Conservation (phyloP, 345 rosid species). For the Cardamine occulta region DNA sequence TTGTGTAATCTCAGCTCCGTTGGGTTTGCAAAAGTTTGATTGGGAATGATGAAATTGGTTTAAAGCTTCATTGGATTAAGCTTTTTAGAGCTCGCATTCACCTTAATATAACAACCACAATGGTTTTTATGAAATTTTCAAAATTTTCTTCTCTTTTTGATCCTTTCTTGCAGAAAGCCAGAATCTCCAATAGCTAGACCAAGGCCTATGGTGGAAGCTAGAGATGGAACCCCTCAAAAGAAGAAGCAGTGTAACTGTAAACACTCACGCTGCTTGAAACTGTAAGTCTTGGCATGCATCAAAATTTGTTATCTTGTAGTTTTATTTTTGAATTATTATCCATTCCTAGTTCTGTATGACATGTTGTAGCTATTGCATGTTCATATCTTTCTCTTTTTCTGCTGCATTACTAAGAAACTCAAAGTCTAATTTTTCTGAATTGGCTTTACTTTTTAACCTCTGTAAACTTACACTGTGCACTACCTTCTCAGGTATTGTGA, state of each 20-base stretch:
- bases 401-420: neutral
- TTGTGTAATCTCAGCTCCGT: neutral
- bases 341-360: neutral
- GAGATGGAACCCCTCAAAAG: conserved; percentile 94
- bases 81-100: neutral
- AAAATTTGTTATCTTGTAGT: neutral
- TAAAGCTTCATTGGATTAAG: conserved; percentile 7
- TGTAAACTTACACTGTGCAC: neutral
- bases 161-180: conserved; percentile 56
- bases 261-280: conserved; percentile 96
- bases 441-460: neutral
- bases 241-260: conserved; percentile 97
- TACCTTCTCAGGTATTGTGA: conserved; percentile 80
- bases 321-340: neutral
- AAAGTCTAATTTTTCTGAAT: neutral
- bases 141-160: neutral
- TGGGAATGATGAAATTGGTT: neutral
- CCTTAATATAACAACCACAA: neutral
- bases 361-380: conserved; percentile 13
- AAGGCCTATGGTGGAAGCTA: conserved; percentile 64
- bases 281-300: conserved; percentile 57
- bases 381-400: conserved; percentile 6
- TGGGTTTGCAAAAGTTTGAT: conserved; percentile 6
- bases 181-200: conserved; percentile 85
- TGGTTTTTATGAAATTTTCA: conserved; percentile 14